Evolutionary conservation across 2,329 filamentous ascomycete species (phyloP).

Genomic region (Dactylellina parvicollis): DNA sequence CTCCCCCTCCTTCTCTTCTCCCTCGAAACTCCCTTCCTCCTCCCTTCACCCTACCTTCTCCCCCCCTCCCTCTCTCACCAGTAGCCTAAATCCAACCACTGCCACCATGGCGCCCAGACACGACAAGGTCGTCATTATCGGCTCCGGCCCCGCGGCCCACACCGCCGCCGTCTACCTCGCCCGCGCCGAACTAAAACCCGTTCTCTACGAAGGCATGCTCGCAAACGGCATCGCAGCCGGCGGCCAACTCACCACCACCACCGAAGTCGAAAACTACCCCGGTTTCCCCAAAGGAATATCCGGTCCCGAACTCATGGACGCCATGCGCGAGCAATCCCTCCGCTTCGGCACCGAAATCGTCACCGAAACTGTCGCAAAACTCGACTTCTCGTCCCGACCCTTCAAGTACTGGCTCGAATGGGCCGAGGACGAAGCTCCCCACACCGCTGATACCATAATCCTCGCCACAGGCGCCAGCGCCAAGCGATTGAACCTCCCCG

Average conservation of each 20-base stretch:
- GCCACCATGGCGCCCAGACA: slow-evolving; percentile 73
- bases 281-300: slow-evolving; percentile 91
- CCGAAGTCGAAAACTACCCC: slow-evolving; percentile 97
- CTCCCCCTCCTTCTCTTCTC: slow-evolving; percentile 9
- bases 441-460: slow-evolving; percentile 92
- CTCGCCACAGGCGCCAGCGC: slow-evolving; percentile 96
- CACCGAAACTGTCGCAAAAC: slow-evolving; percentile 87
- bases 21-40: not conserved
- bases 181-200: slow-evolving; percentile 90
- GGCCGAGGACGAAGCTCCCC: slow-evolving; percentile 77
- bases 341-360: slow-evolving; percentile 93
- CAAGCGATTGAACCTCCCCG: slow-evolving; percentile 79
- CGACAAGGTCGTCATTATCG: slow-evolving; percentile 89
- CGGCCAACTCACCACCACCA: slow-evolving; percentile 96
- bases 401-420: slow-evolving; percentile 97
- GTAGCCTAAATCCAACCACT: not conserved
- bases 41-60: slow-evolving; percentile 3
- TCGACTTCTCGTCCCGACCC: slow-evolving; percentile 83
- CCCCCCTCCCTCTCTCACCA: slow-evolving; percentile 10
- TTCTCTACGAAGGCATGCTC: slow-evolving; percentile 97
- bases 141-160: slow-evolving; percentile 96
- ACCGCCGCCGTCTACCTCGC: slow-evolving; percentile 96
- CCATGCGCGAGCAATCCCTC: slow-evolving; percentile 90
- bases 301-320: slow-evolving; percentile 89
- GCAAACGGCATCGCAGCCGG: slow-evolving; percentile 96